These are phyloP conservation scores for Dalbergia oliveri DNA, from an alignment of 306 rosid species.

Conservation along the genomic window DNA sequence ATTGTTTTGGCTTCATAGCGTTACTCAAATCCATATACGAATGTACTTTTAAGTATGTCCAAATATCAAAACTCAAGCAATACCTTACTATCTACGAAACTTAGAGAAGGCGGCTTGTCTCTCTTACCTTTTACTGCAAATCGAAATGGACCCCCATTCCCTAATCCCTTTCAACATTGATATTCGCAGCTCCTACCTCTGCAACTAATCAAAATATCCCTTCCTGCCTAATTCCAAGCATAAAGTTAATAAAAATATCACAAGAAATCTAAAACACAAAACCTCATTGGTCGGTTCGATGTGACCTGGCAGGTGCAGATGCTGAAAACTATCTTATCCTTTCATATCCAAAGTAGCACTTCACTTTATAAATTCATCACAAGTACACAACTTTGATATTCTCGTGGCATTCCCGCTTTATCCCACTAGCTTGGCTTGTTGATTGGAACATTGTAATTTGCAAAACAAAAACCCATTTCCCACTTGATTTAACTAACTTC, in stretches of 20 bases:
- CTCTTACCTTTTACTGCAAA: too few relatives aligned
- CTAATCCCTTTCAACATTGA: conserved; percentile 32
- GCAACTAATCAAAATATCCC: conserved; percentile 45
- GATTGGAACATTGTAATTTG: background rate
- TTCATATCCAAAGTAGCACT: conserved; percentile 24
- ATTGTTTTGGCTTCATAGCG: too few relatives aligned
- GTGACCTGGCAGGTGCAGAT: conserved; percentile 51
- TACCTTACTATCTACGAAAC: too few relatives aligned
- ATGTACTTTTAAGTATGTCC: too few relatives aligned
- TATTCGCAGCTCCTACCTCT: conserved; percentile 40
- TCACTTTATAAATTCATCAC: conserved; percentile 17
- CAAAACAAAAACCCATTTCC: too few relatives aligned
- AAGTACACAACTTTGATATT: background rate
- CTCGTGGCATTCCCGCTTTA: too few relatives aligned
- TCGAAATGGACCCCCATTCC: conserved; percentile 33
- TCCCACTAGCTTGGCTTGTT: background rate
- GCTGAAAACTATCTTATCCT: conserved; percentile 58
- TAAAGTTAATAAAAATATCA: conserved; percentile 5
- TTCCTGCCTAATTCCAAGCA: background rate
- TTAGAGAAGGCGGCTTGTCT: too few relatives aligned
- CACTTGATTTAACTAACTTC: background rate
- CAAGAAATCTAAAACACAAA: conserved; percentile 48
- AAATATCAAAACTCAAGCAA: too few relatives aligned
- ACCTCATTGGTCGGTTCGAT: conserved; percentile 42
- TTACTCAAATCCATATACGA: too few relatives aligned